phyloP scores from a whole-genome alignment of 2,329 filamentous ascomycete species.

The Arthrobotrys entomopaga region DNA sequence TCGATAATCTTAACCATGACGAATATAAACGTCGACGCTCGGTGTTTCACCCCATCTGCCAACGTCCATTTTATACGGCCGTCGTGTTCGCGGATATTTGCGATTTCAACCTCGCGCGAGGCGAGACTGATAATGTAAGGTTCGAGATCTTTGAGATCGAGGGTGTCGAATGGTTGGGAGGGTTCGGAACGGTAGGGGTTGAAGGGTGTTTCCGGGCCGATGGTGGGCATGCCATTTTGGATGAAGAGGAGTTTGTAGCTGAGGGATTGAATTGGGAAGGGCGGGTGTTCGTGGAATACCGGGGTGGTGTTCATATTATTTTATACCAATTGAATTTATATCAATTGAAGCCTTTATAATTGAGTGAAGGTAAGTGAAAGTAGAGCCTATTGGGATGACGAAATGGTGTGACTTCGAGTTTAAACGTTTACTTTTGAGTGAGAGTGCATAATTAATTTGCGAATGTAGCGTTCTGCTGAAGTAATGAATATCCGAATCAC shows the following conservation, averaged over 20 bases:
- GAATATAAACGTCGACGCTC: slow-evolving; percentile 4
- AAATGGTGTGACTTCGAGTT: no score
- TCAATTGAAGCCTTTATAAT: no score
- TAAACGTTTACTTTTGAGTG: no score
- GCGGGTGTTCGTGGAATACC: no score
- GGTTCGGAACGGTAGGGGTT: neutral
- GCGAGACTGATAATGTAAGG: neutral
- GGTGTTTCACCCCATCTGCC: neutral
- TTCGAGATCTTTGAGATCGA: neutral
- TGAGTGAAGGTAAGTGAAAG: no score
- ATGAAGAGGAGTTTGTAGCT: neutral
- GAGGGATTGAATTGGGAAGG: neutral
- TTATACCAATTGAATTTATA: no score
- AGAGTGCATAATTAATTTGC: no score
- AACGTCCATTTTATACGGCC: neutral
- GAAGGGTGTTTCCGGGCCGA: neutral
- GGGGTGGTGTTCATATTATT: no score
- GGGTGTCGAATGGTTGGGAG: neutral
- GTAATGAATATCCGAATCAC: no score
- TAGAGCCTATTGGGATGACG: no score
- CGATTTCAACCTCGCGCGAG: neutral
- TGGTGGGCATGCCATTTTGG: neutral
- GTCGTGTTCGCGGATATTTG: slow-evolving; percentile 4
- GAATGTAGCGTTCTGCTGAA: no score
- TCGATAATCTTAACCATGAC: slow-evolving; percentile 19